A percentile compares a stretch with the other conserved stretches of the same genome.
Evolutionary conservation across 345 rosid genomes (phyloP).

Genomic region (Populus alba): DNA sequence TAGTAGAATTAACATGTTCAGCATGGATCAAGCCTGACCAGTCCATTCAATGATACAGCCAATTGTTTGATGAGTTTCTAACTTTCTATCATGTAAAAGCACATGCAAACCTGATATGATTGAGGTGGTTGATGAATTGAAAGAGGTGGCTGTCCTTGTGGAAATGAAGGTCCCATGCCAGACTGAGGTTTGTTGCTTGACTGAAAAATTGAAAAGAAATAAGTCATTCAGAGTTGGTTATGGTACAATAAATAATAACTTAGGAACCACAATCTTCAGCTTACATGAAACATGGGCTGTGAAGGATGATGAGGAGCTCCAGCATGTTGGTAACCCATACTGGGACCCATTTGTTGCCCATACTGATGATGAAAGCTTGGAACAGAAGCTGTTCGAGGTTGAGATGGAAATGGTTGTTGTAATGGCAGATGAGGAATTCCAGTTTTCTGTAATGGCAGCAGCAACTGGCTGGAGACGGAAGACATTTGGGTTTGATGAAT

Average conservation of each 20-base stretch:
- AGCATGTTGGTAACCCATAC: conserved; percentile 62
- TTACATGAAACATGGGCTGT: conserved; percentile 77
- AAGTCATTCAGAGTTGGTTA: conserved; percentile 10
- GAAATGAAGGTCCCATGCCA: conserved; percentile 54
- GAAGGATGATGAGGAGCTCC: conserved; percentile 69
- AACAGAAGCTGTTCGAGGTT: conserved; percentile 48
- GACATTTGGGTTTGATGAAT: conserved; percentile 65
- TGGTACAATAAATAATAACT: neutral
- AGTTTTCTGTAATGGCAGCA: conserved; percentile 55
- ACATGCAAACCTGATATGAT: conserved; percentile 55
- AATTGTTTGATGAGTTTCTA: neutral
- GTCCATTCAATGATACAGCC: neutral
- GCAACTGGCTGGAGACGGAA: conserved; percentile 59
- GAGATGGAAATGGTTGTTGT: conserved; percentile 60
- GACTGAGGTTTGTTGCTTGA: conserved; percentile 55
- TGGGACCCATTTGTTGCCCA: conserved; percentile 60
- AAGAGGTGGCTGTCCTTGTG: conserved; percentile 62
- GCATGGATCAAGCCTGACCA: neutral
- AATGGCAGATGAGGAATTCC: conserved; percentile 55
- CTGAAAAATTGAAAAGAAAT: conserved; percentile 40
- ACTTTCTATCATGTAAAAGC: neutral
- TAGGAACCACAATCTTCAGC: conserved; percentile 26
- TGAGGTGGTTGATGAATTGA: conserved; percentile 55
- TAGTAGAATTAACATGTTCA: neutral
- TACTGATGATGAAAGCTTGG: conserved; percentile 64